A percentile compares a stretch with the other conserved stretches of the same genome.
Evolutionary conservation across 208 protist species (phyloP).

Genomic region (Trypanosoma cruzi): DNA sequence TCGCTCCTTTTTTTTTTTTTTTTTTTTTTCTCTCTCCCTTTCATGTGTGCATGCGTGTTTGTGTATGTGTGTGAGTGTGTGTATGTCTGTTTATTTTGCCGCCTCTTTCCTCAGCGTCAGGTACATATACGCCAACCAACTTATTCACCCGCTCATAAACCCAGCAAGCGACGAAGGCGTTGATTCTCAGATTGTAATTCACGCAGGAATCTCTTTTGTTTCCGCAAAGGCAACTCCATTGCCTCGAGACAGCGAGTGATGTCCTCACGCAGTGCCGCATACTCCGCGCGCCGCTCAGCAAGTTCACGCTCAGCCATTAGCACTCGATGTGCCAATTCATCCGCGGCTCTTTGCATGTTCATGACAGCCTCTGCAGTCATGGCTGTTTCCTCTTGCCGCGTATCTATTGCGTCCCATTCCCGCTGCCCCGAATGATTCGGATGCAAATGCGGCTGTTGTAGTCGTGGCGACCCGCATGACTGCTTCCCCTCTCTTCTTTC

Average conservation of each 20-base stretch:
- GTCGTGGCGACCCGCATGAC: neutral
- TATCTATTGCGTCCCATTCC: neutral
- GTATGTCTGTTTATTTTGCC: too few relatives aligned
- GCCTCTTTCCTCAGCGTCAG: too few relatives aligned
- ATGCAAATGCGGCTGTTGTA: neutral
- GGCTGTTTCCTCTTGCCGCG: neutral
- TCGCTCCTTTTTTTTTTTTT: too few relatives aligned
- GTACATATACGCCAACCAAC: too few relatives aligned
- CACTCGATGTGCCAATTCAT: constrained; percentile 16
- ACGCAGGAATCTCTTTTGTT: constrained; percentile 2
- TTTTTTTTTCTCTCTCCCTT: too few relatives aligned
- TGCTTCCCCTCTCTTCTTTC: neutral
- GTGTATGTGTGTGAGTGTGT: too few relatives aligned
- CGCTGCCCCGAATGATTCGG: neutral
- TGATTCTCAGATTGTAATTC: constrained; percentile 8
- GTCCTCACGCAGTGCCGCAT: constrained; percentile 4
- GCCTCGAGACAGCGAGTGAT: neutral
- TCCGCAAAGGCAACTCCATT: neutral
- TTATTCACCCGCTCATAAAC: constrained; percentile 3
- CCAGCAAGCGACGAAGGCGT: neutral
- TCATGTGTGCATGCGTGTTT: too few relatives aligned
- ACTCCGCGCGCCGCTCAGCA: constrained; percentile 3
- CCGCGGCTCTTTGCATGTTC: neutral
- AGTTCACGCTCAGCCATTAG: constrained; percentile 13
- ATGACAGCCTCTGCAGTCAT: neutral